phyloP scores from a whole-genome alignment of 202 grass and related monocot species.

The Setaria viridis region DNA sequence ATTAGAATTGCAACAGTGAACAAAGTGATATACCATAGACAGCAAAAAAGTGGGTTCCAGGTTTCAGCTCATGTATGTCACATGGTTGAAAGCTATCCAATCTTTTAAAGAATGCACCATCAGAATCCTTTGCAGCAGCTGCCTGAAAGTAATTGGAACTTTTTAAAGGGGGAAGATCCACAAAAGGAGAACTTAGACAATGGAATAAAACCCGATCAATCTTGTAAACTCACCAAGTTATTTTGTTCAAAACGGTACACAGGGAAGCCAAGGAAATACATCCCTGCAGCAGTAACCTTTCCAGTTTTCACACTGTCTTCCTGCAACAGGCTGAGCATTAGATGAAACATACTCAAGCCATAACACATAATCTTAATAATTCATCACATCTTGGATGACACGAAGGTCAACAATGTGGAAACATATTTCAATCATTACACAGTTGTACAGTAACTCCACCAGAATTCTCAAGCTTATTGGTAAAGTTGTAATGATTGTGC shows the following conservation, averaged over 20 bases:
- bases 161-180: constrained; percentile 30
- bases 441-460: not conserved
- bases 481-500: not conserved
- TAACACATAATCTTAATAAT: constrained; percentile 22
- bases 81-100: constrained; percentile 97
- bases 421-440: constrained; percentile 1
- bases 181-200: constrained; percentile 35
- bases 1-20: constrained; percentile 10
- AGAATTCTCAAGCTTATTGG: not conserved
- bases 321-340: constrained; percentile 49
- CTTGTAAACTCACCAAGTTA: constrained; percentile 60
- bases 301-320: constrained; percentile 88
- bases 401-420: not conserved
- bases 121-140: constrained; percentile 78
- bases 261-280: constrained; percentile 97
- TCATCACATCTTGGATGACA: not conserved
- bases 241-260: constrained; percentile 92
- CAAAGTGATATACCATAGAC: constrained; percentile 77
- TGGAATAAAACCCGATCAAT: not conserved
- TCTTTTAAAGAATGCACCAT: constrained; percentile 95
- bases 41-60: constrained; percentile 95
- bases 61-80: constrained; percentile 95
- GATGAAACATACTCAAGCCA: constrained; percentile 38
- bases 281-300: constrained; percentile 84
- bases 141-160: constrained; percentile 56